phyloP scores from a whole-genome alignment of 2,329 filamentous ascomycete species.

The Cercospora janseana region DNA sequence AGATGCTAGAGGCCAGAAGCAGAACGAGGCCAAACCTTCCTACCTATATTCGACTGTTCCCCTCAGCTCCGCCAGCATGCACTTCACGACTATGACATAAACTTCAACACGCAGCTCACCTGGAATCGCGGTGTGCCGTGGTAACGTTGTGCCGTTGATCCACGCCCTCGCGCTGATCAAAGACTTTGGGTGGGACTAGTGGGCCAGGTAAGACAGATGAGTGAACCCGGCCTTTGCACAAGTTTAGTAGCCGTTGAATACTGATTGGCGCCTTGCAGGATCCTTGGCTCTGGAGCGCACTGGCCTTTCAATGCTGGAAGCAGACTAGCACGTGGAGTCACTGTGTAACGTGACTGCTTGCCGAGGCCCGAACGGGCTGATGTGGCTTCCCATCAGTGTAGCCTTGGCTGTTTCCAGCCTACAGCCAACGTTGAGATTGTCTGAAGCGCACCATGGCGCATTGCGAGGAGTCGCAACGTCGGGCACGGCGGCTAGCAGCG shows the following conservation, averaged over 20 bases:
- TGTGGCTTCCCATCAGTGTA: not conserved
- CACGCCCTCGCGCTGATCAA: slow-evolving; percentile 8
- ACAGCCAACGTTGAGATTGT: slow-evolving; percentile 5
- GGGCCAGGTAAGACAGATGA: slow-evolving; percentile 12
- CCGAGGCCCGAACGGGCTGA: not conserved
- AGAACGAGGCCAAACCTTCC: slow-evolving; percentile 8
- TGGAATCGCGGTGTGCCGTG: slow-evolving; percentile 11
- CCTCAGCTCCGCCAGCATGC: not conserved
- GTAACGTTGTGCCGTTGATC: slow-evolving; percentile 17
- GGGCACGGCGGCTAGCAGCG: not conserved
- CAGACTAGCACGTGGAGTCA: not conserved
- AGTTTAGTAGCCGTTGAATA: slow-evolving; percentile 11
- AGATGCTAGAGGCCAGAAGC: slow-evolving; percentile 4
- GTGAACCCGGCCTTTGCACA: not conserved
- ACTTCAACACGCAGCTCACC: slow-evolving; percentile 8
- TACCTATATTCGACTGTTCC: slow-evolving; percentile 9
- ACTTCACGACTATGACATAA: slow-evolving; percentile 5
- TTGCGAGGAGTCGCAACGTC: not conserved
- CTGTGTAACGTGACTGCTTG: slow-evolving; percentile 8
- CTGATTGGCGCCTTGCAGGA: slow-evolving; percentile 12
- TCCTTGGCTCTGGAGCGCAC: slow-evolving; percentile 2
- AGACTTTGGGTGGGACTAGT: slow-evolving; percentile 4
- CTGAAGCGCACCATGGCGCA: slow-evolving; percentile 3
- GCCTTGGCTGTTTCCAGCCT: not conserved
- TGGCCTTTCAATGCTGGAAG: not conserved